Conservation (phyloP, 306 rosid genomes). For the Quercus gilva region DNA sequence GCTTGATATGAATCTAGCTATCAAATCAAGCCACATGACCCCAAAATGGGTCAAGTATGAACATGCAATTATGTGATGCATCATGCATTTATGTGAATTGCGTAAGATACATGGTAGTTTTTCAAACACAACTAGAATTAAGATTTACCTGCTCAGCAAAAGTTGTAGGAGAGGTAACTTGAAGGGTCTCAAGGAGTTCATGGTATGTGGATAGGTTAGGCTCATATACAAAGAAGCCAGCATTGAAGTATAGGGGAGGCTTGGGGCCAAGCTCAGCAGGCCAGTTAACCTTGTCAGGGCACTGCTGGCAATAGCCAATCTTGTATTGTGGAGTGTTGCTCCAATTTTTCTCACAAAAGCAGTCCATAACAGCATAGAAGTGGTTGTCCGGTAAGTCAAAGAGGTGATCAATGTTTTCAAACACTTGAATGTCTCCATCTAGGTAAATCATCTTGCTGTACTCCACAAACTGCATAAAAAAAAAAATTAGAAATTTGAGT, state of each 20-base stretch:
- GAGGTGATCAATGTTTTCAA: not conserved
- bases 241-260: not conserved
- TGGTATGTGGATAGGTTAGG: not conserved
- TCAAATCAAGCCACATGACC: no score
- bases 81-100: no score
- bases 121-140: no score
- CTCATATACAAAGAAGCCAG: not conserved
- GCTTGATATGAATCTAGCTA: no score
- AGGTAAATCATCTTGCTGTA: not conserved
- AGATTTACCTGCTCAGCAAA: not conserved
- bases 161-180: not conserved
- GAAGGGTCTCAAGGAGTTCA: not conserved
- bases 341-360: not conserved
- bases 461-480: not conserved
- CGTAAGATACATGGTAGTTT: no score
- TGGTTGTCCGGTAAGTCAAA: not conserved
- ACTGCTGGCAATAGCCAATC: not conserved
- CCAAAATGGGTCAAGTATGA: no score
- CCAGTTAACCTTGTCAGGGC: conserved; percentile 1
- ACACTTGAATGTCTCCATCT: not conserved
- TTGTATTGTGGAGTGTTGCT: not conserved
- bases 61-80: no score
- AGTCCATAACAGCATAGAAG: not conserved
- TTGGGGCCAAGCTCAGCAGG: not conserved
- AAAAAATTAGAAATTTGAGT: no score